phyloP scores from a whole-genome alignment of 768 basidiomycete species.

The Hygrophorus pudorinus region DNA sequence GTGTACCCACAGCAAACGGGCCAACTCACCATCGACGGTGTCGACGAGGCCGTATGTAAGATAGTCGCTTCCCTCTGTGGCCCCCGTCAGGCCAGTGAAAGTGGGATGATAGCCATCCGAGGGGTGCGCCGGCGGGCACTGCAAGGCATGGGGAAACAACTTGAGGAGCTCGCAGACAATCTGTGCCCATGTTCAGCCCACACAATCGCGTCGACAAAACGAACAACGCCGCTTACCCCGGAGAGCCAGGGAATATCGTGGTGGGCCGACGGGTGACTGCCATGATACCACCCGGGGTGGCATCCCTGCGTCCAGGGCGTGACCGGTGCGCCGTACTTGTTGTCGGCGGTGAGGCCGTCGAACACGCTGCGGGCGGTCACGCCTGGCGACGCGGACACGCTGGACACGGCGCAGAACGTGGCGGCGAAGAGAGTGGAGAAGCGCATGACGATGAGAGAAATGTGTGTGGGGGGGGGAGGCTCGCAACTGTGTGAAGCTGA shows the following conservation, averaged over 20 bases:
- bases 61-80: constrained; percentile 23
- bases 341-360: constrained; percentile 2
- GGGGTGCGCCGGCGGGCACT: constrained; percentile 11
- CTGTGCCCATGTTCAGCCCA: too few species aligned
- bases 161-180: too few species aligned
- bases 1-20: background rate
- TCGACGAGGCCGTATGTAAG: constrained; percentile 27
- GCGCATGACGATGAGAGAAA: too few species aligned
- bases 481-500: too few species aligned
- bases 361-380: too few species aligned
- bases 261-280: constrained; percentile 16
- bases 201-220: too few species aligned
- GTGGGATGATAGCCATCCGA: constrained; percentile 15
- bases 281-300: constrained; percentile 31
- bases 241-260: constrained; percentile 17
- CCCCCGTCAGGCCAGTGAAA: constrained; percentile 21
- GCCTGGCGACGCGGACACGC: too few species aligned
- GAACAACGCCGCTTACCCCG: background rate
- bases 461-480: too few species aligned
- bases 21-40: constrained; percentile 18
- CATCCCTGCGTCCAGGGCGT: constrained; percentile 22
- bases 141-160: background rate
- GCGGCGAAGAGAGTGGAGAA: too few species aligned
- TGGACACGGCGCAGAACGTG: too few species aligned
- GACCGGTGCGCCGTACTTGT: constrained; percentile 24